A percentile compares a stretch with the other conserved stretches of the same genome.
Evolutionary conservation across 2,329 filamentous ascomycete species (phyloP).

Genomic region (Colletotrichum echinochloae): DNA sequence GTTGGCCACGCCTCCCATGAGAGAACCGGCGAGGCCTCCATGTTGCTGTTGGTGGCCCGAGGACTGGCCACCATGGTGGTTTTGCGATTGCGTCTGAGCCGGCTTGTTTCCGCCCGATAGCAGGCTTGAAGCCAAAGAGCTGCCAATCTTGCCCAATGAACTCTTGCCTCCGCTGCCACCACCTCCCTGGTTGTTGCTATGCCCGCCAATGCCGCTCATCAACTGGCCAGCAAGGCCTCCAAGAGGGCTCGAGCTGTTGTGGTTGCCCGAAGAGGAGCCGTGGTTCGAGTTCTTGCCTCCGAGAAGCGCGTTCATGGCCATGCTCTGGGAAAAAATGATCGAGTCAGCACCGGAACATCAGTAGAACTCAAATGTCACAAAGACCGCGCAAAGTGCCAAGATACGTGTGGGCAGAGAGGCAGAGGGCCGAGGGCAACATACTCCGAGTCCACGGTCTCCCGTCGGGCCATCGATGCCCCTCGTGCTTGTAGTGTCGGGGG

Average conservation of each 20-base stretch:
- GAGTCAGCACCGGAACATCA: slow-evolving; percentile 16
- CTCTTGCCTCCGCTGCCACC: slow-evolving; percentile 52
- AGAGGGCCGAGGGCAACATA: slow-evolving; percentile 57
- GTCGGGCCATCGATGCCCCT: slow-evolving; percentile 64
- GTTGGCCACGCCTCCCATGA: slow-evolving; percentile 67
- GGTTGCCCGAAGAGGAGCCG: slow-evolving; percentile 44
- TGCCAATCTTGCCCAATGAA: slow-evolving; percentile 65
- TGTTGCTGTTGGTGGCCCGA: slow-evolving; percentile 51
- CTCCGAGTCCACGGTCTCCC: slow-evolving; percentile 73
- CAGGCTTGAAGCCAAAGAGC: slow-evolving; percentile 67
- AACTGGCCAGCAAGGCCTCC: slow-evolving; percentile 62
- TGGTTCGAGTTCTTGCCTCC: slow-evolving; percentile 59
- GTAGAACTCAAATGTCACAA: slow-evolving; percentile 8
- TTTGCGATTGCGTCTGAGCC: slow-evolving; percentile 52
- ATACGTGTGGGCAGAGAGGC: neutral
- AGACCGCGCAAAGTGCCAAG: neutral
- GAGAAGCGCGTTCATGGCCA: slow-evolving; percentile 71
- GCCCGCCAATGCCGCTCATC: slow-evolving; percentile 52
- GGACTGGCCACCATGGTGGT: slow-evolving; percentile 62
- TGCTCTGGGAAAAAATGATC: slow-evolving; percentile 56
- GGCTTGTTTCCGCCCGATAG: slow-evolving; percentile 65
- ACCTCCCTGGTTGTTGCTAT: slow-evolving; percentile 45
- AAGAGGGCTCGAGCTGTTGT: slow-evolving; percentile 55
- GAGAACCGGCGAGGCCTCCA: slow-evolving; percentile 63
- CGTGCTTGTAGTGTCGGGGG: slow-evolving; percentile 59